These are phyloP conservation scores for Nissolia schottii DNA, from an alignment of 306 rosid species.

Conservation along the genomic window DNA sequence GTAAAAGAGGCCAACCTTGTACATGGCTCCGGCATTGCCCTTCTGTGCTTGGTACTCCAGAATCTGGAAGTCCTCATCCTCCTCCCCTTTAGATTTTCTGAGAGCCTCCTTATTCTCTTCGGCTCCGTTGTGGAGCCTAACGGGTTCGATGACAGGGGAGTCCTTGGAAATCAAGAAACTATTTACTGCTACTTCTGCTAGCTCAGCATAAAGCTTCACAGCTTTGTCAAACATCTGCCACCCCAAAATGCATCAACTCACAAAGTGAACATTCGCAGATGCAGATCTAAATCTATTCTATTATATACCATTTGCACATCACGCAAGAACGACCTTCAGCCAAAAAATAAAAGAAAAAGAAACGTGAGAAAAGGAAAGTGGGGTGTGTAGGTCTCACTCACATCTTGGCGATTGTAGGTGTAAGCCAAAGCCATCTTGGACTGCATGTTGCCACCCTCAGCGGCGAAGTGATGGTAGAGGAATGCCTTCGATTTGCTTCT, in stretches of 20 bases:
- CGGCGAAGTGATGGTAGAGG: constrained; percentile 69
- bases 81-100: constrained; percentile 88
- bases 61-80: constrained; percentile 91
- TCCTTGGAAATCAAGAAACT: constrained; percentile 82
- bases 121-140: constrained; percentile 86
- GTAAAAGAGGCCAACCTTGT: constrained; percentile 89
- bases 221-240: constrained; percentile 82
- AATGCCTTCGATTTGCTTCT: constrained; percentile 64
- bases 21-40: constrained; percentile 93
- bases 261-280: neutral
- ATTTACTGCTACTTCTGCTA: constrained; percentile 87
- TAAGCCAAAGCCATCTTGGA: constrained; percentile 97
- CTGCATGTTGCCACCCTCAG: constrained; percentile 77
- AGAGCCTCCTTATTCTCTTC: constrained; percentile 93
- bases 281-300: neutral
- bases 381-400: constrained; percentile 16
- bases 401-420: constrained; percentile 82
- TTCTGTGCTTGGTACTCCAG: constrained; percentile 95
- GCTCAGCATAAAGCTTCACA: constrained; percentile 74
- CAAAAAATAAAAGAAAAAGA: neutral
- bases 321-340: neutral
- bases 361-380: neutral
- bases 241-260: neutral
- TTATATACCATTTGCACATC: neutral
- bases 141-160: constrained; percentile 84